Evolutionary conservation across 768 basidiomycete species (phyloP).

Genomic region (Asterophora lycoperdoides): DNA sequence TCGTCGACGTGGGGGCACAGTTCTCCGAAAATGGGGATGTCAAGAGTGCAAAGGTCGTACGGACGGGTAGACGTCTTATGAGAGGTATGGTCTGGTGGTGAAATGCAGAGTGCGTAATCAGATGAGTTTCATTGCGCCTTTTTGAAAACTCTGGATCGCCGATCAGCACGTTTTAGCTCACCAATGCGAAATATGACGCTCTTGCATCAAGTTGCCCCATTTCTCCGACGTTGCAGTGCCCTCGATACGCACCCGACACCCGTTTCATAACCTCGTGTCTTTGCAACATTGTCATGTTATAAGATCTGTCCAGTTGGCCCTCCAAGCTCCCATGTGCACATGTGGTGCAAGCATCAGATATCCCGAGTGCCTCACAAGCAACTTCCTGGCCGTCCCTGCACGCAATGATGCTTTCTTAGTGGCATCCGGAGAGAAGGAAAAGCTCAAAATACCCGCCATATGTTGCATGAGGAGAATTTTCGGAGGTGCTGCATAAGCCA

Average conservation of each 20-base stretch:
- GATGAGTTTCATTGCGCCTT: neutral
- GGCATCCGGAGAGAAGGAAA: too few species aligned
- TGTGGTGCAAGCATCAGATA: too few species aligned
- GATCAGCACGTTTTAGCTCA: too few species aligned
- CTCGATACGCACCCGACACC: neutral
- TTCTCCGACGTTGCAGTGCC: slow-evolving; percentile 1
- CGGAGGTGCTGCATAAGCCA: slow-evolving; percentile 10
- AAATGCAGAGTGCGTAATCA: slow-evolving; percentile 3
- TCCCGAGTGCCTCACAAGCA: too few species aligned
- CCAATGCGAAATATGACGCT: slow-evolving; percentile 1
- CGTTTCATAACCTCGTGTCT: neutral
- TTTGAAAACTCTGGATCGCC: slow-evolving; percentile 6
- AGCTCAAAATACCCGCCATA: too few species aligned
- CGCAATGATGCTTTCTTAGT: too few species aligned
- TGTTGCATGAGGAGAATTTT: slow-evolving; percentile 19
- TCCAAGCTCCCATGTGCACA: too few species aligned
- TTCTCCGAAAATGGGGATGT: slow-evolving; percentile 43
- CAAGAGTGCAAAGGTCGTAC: slow-evolving; percentile 55
- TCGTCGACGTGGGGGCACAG: slow-evolving; percentile 63
- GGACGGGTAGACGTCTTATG: slow-evolving; percentile 72
- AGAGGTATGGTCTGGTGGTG: slow-evolving; percentile 66
- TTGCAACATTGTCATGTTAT: neutral
- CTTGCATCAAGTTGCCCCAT: neutral
- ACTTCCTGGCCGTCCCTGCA: too few species aligned
- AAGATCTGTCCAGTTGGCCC: neutral